Evolutionary conservation across 805 yeast genomes (phyloP).

Genomic region (Yueomyces sp.): DNA sequence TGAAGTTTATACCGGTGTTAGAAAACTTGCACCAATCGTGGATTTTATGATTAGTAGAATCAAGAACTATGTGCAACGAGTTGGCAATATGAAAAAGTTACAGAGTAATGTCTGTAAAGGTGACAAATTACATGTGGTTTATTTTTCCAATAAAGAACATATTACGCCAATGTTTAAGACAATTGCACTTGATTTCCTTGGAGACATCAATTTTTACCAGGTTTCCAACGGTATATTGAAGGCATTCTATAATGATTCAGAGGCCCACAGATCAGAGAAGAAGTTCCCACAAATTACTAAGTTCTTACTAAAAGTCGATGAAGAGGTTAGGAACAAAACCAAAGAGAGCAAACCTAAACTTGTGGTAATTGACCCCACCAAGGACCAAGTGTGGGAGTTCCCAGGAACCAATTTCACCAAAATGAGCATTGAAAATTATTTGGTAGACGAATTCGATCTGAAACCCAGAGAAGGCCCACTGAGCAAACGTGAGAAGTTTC

Average conservation of each 20-base stretch:
- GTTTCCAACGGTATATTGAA: conserved; percentile 21
- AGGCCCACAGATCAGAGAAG: conserved; percentile 2
- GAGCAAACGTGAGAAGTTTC: conserved; percentile 13
- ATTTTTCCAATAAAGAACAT: conserved; percentile 37
- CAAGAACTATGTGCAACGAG: conserved; percentile 50
- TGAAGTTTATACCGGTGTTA: conserved; percentile 49
- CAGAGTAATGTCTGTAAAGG: conserved; percentile 1
- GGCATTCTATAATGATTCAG: neutral
- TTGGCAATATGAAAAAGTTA: conserved; percentile 26
- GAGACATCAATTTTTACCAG: conserved; percentile 34
- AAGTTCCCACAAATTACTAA: conserved; percentile 13
- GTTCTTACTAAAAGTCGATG: conserved; percentile 6
- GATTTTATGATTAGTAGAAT: conserved; percentile 43
- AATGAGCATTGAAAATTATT: conserved; percentile 11
- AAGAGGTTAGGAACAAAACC: conserved; percentile 6
- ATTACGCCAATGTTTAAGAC: conserved; percentile 47
- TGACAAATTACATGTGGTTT: conserved; percentile 27
- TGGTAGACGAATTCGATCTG: conserved; percentile 6
- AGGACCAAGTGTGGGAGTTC: conserved; percentile 9
- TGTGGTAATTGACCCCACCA: conserved; percentile 11
- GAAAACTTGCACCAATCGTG: conserved; percentile 41
- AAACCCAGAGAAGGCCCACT: conserved; percentile 24
- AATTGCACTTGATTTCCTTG: conserved; percentile 58
- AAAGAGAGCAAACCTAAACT: conserved; percentile 7
- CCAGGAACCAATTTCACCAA: conserved; percentile 13